Base-by-base conservation (phyloP, 306 rosid species). In the Macrotyloma uniflorum region DNA sequence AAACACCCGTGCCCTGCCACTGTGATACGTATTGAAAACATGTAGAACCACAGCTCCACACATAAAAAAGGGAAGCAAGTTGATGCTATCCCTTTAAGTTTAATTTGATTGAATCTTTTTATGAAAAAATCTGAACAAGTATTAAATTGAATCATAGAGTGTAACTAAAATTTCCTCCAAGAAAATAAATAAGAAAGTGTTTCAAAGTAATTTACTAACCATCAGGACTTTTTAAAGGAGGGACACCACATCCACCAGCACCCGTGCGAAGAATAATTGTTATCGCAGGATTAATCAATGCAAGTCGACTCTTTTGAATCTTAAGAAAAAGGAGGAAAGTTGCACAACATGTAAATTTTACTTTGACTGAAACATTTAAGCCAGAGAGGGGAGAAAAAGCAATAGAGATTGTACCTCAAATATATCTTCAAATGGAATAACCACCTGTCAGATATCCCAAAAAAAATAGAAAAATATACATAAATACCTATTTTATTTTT, bases 201-300 rank as follows among this genome's bases (percentile, higher is more conserved):
- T 78, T 55, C 71, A 22, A 81, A 82, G 68, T 24, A 45, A 72
- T 82, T n/a, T 53, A 85, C 98, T 87, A 69, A 95, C 98, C 98
- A 88, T 95, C 96, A 77, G 96, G 98, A 84, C 92, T 92, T 86
- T 97, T 97, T 80, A 92, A 79, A 69, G 98, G 98, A 86, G 98
- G 98, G 45, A 92, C 98, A 62, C 98, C 98, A 79, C 88, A 96
- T 83, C 98, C 98, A 83, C 97, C 98, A 77, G 98, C 93, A 85
- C 98, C 98, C 98, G 83, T 82, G 71, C 97, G 97, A 72, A 95
- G 92, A 80, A 89, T 88, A 70, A 95, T 92, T 71, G 98, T 91
- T 80, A 95, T 83, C 78, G 98, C 91, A 82, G 97, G 98, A 87
- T 92, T 92, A 68, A 95, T 95, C 82, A 88, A 81, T 77, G 98